Evolutionary conservation across 78 protist species (phyloP).

Genomic region (Parvularia atlantis): DNA sequence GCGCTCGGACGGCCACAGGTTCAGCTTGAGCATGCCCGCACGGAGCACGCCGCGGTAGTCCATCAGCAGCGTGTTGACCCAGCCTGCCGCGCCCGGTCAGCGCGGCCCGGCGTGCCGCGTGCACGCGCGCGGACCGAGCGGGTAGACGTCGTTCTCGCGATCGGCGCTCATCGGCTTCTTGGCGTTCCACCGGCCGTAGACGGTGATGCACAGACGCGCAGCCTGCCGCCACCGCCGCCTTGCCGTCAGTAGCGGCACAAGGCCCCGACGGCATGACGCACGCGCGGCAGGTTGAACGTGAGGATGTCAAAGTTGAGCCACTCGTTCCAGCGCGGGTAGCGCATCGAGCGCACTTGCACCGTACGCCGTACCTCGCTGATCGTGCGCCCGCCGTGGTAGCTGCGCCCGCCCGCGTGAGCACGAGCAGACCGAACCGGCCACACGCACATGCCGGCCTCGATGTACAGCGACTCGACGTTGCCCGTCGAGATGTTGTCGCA

Average conservation of each 20-base stretch:
- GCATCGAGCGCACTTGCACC: background rate
- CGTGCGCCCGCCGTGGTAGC: background rate
- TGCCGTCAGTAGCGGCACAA: too few relatives aligned
- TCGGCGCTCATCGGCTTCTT: background rate
- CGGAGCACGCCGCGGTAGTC: background rate
- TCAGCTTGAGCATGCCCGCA: background rate
- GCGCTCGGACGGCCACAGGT: background rate
- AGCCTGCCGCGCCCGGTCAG: background rate
- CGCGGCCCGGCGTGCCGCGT: too few relatives aligned
- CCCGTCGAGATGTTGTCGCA: background rate
- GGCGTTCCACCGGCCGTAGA: constrained; percentile 5
- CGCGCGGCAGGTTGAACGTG: background rate
- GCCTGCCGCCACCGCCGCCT: too few relatives aligned
- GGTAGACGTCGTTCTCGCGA: background rate
- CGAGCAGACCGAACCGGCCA: too few relatives aligned
- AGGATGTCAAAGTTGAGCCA: background rate
- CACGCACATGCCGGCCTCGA: constrained; percentile 1
- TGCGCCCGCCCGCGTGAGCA: too few relatives aligned
- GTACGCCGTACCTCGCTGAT: background rate
- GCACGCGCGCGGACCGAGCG: too few relatives aligned
- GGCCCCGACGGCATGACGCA: too few relatives aligned
- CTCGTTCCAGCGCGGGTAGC: background rate
- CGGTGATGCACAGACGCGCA: background rate
- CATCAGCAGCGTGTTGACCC: background rate
- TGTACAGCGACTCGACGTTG: background rate